Evolutionary conservation across 2,329 filamentous ascomycete species (phyloP), one percentile per base, ranked within the genome.

Genomic region (Pseudogymnoascus sp.): DNA sequence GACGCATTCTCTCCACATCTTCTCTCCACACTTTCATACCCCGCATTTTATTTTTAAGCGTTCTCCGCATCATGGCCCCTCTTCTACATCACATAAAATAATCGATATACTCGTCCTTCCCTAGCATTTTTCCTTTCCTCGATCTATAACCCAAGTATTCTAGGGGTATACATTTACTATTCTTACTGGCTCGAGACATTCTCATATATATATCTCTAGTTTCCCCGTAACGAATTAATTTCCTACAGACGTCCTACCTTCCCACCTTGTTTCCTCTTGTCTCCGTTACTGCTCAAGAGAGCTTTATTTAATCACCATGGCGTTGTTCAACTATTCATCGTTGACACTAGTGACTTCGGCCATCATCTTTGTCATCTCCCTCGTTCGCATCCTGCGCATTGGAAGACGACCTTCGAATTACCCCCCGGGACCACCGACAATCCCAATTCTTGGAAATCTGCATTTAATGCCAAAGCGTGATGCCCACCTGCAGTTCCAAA

Each of bases 341-440:
- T 42, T 42, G 8, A 42, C 38, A 4, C 16, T 42, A 42, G 16
- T 42, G 38, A 42, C 38, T 18, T 42, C 38, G n/a, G 38, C 38
- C n/a, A 42, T 42, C 16, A 5, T 42, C 38, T 42, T 42, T 42
- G 38, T 79, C 0, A 92, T 96, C 69, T 93, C 89, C 74, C 84
- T 77, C 18, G 83, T 80, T 67, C 96, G 79, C 92, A 92, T 62
- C 21, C 60, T 62, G 44, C 35, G 23, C 25, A 35, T 28, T 25
- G 66, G 66, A 11, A 47, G 47, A 4, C 44, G 66, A 23, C 63
- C 66, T 11, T 62, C 53, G 44, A 50, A 53, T 23, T 64, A 62
- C 31, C 67, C 66, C 47, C 66, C 66, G 11, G 67, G 67, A 12
- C 66, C 66, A 18, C 65, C 67, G 35, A 67, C 66, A 11, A 42